Percentiles rank a stretch among this genome's conserved stretches.
phyloP scores from a whole-genome alignment of 352 stramenopile species.

The Pythium sukuiense region DNA sequence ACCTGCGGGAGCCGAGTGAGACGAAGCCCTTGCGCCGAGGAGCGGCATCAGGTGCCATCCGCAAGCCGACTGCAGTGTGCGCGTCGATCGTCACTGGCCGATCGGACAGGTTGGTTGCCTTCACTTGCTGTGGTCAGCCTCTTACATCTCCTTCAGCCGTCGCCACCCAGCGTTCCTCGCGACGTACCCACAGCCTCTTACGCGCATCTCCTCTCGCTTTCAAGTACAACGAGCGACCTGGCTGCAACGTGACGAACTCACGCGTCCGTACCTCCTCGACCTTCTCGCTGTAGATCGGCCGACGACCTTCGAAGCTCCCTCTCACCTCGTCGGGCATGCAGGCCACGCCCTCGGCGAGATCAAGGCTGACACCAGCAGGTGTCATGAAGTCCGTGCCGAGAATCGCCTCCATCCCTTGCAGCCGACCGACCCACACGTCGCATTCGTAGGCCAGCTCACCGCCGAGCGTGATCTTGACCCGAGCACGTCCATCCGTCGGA shows the following conservation, averaged over 20 bases:
- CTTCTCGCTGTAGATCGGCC: background rate
- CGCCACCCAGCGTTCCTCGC: slow-evolving; percentile 8
- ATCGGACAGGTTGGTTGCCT: slow-evolving; percentile 20
- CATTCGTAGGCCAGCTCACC: slow-evolving; percentile 19
- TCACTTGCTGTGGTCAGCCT: background rate
- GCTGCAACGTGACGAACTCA: too few species aligned
- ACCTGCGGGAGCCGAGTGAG: slow-evolving; percentile 7
- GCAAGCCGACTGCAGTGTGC: slow-evolving; percentile 13
- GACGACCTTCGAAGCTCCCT: background rate
- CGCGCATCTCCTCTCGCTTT: too few species aligned
- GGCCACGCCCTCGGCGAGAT: slow-evolving; percentile 18
- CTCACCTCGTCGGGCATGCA: background rate
- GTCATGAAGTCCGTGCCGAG: slow-evolving; percentile 21
- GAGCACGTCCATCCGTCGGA: slow-evolving; percentile 1
- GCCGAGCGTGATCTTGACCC: slow-evolving; percentile 18
- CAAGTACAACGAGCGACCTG: too few species aligned
- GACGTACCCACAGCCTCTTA: slow-evolving; percentile 9
- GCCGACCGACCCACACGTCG: slow-evolving; percentile 10
- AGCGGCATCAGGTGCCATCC: background rate
- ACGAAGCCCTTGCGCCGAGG: slow-evolving; percentile 9
- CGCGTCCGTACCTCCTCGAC: background rate
- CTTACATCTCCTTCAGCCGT: background rate
- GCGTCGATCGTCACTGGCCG: background rate
- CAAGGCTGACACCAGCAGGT: slow-evolving; percentile 19
- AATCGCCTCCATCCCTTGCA: slow-evolving; percentile 8